Conservation (phyloP, 345 rosid species). For the Boechera divaricarpa region DNA sequence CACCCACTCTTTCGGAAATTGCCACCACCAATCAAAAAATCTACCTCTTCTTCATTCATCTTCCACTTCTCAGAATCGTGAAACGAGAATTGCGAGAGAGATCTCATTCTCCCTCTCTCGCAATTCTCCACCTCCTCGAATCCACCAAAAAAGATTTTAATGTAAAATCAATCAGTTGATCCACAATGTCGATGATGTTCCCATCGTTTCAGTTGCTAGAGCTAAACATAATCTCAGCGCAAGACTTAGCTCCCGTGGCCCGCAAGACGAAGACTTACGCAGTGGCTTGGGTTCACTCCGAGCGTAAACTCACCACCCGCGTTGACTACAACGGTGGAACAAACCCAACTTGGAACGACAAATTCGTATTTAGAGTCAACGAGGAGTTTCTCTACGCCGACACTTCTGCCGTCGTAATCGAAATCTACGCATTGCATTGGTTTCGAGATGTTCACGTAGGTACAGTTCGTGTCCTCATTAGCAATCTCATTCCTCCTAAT, state of each 20-base stretch:
- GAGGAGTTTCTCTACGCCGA: conserved; percentile 73
- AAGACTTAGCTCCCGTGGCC: conserved; percentile 62
- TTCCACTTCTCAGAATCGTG: conserved; percentile 7
- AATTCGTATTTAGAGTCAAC: conserved; percentile 85
- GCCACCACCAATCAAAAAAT: conserved; percentile 26
- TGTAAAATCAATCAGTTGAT: conserved; percentile 2
- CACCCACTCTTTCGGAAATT: background rate
- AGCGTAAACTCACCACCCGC: conserved; percentile 80
- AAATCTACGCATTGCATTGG: conserved; percentile 84
- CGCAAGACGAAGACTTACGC: conserved; percentile 83
- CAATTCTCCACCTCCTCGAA: conserved; percentile 20
- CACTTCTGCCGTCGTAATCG: conserved; percentile 84
- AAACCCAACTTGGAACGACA: conserved; percentile 95
- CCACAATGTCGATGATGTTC: conserved; percentile 49
- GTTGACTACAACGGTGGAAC: conserved; percentile 62
- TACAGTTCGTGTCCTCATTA: conserved; percentile 71
- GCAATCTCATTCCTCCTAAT: conserved; percentile 66
- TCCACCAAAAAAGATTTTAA: background rate
- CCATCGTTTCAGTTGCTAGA: conserved; percentile 78
- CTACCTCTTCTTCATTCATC: conserved; percentile 20
- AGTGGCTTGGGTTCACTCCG: conserved; percentile 81
- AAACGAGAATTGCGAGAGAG: conserved; percentile 32
- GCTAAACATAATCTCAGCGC: conserved; percentile 82
- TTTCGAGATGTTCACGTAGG: conserved; percentile 84
- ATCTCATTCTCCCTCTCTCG: conserved; percentile 25